Conservation (phyloP, 1,284 basidiomycete species). For the Agaricales sp. region DNA sequence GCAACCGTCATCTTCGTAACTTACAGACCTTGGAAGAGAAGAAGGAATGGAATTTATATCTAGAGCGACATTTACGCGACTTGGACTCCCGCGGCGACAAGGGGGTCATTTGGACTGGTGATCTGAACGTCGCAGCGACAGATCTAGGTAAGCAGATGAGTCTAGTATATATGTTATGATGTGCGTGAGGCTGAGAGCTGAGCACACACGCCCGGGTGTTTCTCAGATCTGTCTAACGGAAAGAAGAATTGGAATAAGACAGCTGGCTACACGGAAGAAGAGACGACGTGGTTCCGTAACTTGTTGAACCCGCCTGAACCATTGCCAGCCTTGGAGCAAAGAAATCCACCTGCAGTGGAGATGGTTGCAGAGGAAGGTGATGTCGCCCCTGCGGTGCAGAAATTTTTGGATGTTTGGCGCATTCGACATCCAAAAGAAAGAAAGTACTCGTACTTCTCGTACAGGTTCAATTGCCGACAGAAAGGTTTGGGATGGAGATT, state of each 20-base stretch:
- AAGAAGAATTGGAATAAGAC: slow-evolving; percentile 74
- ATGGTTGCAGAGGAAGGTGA: background rate
- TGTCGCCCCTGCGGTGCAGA: slow-evolving; percentile 21
- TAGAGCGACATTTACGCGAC: slow-evolving; percentile 59
- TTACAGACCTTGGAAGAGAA: slow-evolving; percentile 63
- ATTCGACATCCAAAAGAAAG: slow-evolving; percentile 54
- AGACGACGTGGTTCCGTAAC: slow-evolving; percentile 61
- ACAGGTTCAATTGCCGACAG: slow-evolving; percentile 69
- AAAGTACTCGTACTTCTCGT: slow-evolving; percentile 82
- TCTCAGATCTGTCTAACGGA: slow-evolving; percentile 56
- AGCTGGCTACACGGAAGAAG: slow-evolving; percentile 71
- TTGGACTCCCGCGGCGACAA: slow-evolving; percentile 55
- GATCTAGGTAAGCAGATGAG: slow-evolving; percentile 38
- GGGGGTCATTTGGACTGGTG: slow-evolving; percentile 85
- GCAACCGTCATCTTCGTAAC: background rate
- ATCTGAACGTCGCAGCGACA: slow-evolving; percentile 80
- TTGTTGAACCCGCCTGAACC: slow-evolving; percentile 39
- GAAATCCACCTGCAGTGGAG: background rate
- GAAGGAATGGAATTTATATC: slow-evolving; percentile 69
- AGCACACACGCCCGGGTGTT: too few relatives aligned
- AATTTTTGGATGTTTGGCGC: slow-evolving; percentile 79
- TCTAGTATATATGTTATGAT: background rate
- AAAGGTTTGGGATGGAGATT: slow-evolving; percentile 85
- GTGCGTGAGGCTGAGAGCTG: background rate
- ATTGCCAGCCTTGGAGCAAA: background rate